A percentile compares a stretch with the other conserved stretches of the same genome.
Conservation (phyloP, 306 rosid species). For the Begonia fuchsioides region DNA sequence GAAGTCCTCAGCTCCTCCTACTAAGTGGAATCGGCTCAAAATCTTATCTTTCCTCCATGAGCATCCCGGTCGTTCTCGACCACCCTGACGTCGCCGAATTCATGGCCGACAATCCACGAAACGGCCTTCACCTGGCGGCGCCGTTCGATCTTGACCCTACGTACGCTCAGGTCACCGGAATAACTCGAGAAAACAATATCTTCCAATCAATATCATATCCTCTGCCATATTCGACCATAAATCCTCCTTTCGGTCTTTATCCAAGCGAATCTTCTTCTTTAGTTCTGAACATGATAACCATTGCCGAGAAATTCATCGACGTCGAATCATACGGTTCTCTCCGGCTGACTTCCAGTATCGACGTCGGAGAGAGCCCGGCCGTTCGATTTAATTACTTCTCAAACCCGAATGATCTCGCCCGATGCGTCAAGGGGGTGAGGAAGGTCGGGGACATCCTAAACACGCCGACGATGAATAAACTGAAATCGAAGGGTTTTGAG, state of each 20-base stretch:
- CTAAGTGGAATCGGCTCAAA: conserved; percentile 19
- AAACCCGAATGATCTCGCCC: conserved; percentile 2
- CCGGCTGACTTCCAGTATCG: no score
- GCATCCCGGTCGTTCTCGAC: conserved; percentile 8
- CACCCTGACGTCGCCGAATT: conserved; percentile 11
- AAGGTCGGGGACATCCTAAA: neutral
- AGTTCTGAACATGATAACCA: neutral
- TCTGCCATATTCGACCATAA: neutral
- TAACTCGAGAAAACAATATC: neutral
- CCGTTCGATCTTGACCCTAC: neutral
- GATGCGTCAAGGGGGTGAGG: conserved; percentile 6
- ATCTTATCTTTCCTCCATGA: conserved; percentile 3
- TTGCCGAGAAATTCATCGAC: conserved; percentile 2
- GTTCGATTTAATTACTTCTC: conserved; percentile 4
- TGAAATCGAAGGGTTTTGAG: neutral
- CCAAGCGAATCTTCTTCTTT: neutral
- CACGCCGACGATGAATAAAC: neutral
- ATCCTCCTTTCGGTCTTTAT: neutral
- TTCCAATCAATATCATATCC: neutral
- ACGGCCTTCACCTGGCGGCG: neutral
- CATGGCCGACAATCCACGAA: conserved; percentile 19
- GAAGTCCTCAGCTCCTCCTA: conserved; percentile 19
- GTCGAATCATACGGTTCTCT: conserved; percentile 2
- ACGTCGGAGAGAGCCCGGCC: neutral
- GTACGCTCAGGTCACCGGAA: neutral